phyloP scores from a whole-genome alignment of 768 basidiomycete genomes.

The Boletus vermiculosoides region DNA sequence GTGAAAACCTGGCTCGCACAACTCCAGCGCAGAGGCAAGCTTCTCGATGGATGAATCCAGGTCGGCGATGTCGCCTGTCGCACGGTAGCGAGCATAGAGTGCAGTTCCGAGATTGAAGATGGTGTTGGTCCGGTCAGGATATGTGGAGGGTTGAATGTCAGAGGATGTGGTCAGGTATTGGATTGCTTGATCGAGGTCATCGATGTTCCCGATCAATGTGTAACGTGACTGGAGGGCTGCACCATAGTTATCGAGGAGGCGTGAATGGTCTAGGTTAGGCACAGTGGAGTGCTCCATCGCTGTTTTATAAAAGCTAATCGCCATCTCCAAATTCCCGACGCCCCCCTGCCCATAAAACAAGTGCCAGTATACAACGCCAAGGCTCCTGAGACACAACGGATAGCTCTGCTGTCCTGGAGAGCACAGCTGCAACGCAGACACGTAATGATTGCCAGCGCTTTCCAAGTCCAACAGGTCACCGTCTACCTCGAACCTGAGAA shows the following conservation, averaged over 20 bases:
- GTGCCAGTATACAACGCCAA: slow-evolving; percentile 7
- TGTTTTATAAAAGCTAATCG: slow-evolving; percentile 15
- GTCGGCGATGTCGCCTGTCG: slow-evolving; percentile 9
- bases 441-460: slow-evolving; percentile 5
- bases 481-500: slow-evolving; percentile 22
- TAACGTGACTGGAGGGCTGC: slow-evolving; percentile 21
- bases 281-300: slow-evolving; percentile 18
- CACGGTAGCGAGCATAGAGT: slow-evolving; percentile 9
- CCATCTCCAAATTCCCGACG: slow-evolving; percentile 16
- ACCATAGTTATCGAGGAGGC: slow-evolving; percentile 22
- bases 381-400: slow-evolving; percentile 6
- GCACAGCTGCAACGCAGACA: slow-evolving; percentile 17
- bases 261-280: slow-evolving; percentile 14
- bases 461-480: slow-evolving; percentile 28
- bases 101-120: slow-evolving; percentile 12
- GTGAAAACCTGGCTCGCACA: slow-evolving; percentile 8
- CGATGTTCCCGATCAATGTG: slow-evolving; percentile 4
- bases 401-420: slow-evolving; percentile 17
- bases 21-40: slow-evolving; percentile 12
- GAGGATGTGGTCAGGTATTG: slow-evolving; percentile 17
- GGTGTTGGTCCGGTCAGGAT: slow-evolving; percentile 9
- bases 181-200: slow-evolving; percentile 27
- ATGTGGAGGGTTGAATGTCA: slow-evolving; percentile 12
- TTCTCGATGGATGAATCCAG: slow-evolving; percentile 19
- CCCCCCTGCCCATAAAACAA: slow-evolving; percentile 17